Evolutionary conservation across 2,329 filamentous ascomycete genomes (phyloP), one percentile per base, ranked within the genome.

Genomic region (Neobulgaria alba): DNA sequence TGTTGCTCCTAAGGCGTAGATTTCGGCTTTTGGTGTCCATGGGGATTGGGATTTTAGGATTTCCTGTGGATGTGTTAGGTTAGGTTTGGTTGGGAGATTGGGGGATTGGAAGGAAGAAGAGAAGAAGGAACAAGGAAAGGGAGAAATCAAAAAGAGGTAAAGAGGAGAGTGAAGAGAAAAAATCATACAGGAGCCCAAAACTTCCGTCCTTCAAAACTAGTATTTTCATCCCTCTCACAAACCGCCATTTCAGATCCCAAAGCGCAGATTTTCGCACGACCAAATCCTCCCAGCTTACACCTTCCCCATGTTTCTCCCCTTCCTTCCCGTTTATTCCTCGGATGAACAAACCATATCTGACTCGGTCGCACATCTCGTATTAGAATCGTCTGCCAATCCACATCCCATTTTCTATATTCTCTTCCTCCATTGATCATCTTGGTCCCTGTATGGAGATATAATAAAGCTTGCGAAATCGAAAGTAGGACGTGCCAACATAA

Each of bases 401-500:
- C 42, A 41, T 70, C 61, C 16, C 56, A 47, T 16, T 44, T 43
- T 3, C 34, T 36, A 47, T 46, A 55, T 31, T 56, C 49, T 4
- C 48, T 50, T 1, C 41, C 43, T 0, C 49, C 51, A 10, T 36
- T 41, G 8, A 50, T 54, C 31, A 56, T 48, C 16, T 58, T 57
- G 4, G 54, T 32, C 1, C 73, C 73, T 33, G 72, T 65, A 52
- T 77, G 73, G 15, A 77, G 57, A 62, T 68, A 75, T 20, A 67
- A 56, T 29, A 76, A 61, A 2, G 70, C 71, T n/a, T 62, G 61
- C 10, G 69, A 56, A 34, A 75, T 55, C 5, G 66, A 68, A 9
- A 61, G 53, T 10, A 71, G 60, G 7, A 77, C 71, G 50, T 77
- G 72, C 73, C 73, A 77, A 47, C 71, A 72, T 10, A 77, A 59